phyloP scores from a whole-genome alignment of 805 yeast genomes.

The Saccharomyces jurei region DNA sequence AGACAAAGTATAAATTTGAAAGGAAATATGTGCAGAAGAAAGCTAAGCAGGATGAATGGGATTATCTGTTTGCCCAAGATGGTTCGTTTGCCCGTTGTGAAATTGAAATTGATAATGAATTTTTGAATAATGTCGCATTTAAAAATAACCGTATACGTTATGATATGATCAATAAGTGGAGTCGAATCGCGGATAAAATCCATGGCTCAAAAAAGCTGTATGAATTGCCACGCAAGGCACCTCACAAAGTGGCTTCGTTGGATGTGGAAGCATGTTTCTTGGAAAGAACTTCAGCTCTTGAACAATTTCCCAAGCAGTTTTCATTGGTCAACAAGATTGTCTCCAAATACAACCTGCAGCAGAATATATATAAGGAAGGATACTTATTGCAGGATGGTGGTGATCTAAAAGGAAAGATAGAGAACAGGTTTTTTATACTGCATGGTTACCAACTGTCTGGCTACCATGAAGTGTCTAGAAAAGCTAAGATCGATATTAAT shows the following conservation, averaged over 20 bases:
- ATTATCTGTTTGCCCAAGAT: constrained; percentile 60
- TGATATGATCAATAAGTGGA: constrained; percentile 67
- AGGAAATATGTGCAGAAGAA: constrained; percentile 44
- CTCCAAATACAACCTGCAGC: constrained; percentile 31
- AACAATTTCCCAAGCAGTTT: constrained; percentile 64
- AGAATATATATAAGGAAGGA: constrained; percentile 46
- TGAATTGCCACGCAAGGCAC: constrained; percentile 31
- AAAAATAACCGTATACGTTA: constrained; percentile 4
- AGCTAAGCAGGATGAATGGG: constrained; percentile 50
- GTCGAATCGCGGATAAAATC: constrained; percentile 12
- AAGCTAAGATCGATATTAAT: constrained; percentile 70
- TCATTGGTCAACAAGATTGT: constrained; percentile 42
- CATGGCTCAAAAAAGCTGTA: constrained; percentile 3
- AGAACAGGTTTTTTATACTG: constrained; percentile 68
- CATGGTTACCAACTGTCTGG: constrained; percentile 67
- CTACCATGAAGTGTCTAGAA: constrained; percentile 59
- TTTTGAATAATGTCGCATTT: constrained; percentile 12
- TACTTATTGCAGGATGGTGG: constrained; percentile 86
- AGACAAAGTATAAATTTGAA: constrained; percentile 31
- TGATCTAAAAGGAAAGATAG: constrained; percentile 60
- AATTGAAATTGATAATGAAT: constrained; percentile 33
- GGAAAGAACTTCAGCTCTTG: constrained; percentile 53
- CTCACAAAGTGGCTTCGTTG: constrained; percentile 58
- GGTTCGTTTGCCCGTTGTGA: constrained; percentile 85
- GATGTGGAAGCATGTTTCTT: constrained; percentile 61